Conservation (phyloP, 495 filamentous ascomycete species). For the Xylaria telfairii region DNA sequence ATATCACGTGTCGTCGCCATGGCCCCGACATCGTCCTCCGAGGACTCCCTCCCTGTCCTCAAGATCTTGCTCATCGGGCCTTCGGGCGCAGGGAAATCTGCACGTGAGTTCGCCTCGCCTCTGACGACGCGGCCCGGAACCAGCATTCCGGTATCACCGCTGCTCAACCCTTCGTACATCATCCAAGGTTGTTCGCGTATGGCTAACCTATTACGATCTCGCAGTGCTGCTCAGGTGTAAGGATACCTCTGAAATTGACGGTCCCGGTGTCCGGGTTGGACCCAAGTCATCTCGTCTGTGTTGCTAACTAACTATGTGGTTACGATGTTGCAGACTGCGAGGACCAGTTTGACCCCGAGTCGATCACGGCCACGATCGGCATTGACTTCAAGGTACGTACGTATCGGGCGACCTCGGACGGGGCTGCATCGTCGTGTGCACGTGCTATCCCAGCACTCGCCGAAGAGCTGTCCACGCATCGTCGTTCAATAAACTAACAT, state of each 20-base stretch:
- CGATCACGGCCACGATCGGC: constrained; percentile 63
- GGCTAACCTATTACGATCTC: constrained; percentile 22
- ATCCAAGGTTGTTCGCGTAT: not conserved
- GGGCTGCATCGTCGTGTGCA: not conserved
- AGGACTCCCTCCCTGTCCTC: constrained; percentile 56
- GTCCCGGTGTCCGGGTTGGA: not conserved
- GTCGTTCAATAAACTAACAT: not conserved
- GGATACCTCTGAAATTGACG: constrained; percentile 21
- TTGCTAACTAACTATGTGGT: not conserved
- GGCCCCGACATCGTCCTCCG: constrained; percentile 41
- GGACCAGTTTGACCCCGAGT: constrained; percentile 65
- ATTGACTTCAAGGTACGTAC: constrained; percentile 63
- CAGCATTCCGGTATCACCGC: not conserved
- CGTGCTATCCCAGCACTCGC: not conserved
- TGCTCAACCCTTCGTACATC: not conserved
- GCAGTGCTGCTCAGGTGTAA: constrained; percentile 47
- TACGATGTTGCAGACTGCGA: constrained; percentile 53
- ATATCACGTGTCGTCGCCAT: constrained; percentile 30
- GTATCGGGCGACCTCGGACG: not conserved
- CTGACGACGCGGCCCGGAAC: not conserved
- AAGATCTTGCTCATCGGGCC: constrained; percentile 62
- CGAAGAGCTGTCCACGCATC: not conserved
- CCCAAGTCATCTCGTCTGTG: too few species aligned
- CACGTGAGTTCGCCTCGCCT: constrained; percentile 46
- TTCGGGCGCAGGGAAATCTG: constrained; percentile 61